Evolutionary conservation across 2,329 filamentous ascomycete genomes (phyloP).

Genomic region (Fusarium protoensiforme): DNA sequence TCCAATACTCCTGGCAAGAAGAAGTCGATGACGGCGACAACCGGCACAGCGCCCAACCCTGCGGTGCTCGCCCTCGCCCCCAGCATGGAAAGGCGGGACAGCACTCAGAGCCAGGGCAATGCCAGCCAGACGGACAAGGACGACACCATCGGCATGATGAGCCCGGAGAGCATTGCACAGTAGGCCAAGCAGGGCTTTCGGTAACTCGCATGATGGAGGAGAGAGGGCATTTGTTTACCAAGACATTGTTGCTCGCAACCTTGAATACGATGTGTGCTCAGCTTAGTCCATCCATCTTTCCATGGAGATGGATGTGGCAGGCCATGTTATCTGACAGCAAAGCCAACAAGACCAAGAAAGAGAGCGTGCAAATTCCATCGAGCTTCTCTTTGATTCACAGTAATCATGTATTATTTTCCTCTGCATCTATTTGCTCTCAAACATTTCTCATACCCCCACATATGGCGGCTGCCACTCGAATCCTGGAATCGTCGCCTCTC

Average conservation of each 20-base stretch:
- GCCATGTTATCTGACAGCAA: conserved; percentile 6
- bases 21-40: conserved; percentile 54
- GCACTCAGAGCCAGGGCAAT: conserved; percentile 66
- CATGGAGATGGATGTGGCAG: neutral
- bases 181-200: conserved; percentile 42
- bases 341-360: neutral
- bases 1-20: conserved; percentile 64
- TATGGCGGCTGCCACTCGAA: conserved; percentile 5
- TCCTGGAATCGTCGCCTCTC: conserved; percentile 28
- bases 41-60: conserved; percentile 52
- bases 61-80: conserved; percentile 54
- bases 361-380: neutral
- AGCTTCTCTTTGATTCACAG: conserved; percentile 22
- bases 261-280: neutral
- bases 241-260: neutral
- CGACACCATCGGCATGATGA: conserved; percentile 81
- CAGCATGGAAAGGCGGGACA: conserved; percentile 69
- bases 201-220: conserved; percentile 4
- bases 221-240: neutral
- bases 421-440: conserved; percentile 22
- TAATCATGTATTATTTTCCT: conserved; percentile 36
- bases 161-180: conserved; percentile 78
- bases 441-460: conserved; percentile 17
- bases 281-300: neutral
- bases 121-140: conserved; percentile 75